Conservation (phyloP, 352 stramenopile species). For the Phytopythium kandeliae region DNA sequence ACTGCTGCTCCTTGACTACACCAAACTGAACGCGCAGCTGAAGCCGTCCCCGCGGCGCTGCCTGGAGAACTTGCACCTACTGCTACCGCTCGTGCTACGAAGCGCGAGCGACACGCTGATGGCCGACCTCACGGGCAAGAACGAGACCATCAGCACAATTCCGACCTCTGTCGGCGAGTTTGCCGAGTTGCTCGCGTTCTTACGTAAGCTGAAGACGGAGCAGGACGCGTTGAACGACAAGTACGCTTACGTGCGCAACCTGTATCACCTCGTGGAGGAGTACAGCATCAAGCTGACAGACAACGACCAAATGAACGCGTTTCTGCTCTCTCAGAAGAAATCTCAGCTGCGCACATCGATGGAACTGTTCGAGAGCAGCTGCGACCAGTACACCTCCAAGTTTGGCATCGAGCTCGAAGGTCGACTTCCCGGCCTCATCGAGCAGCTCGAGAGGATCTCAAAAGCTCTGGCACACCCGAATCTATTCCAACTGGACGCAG, state of each 20-base stretch:
- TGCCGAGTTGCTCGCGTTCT: constrained; percentile 46
- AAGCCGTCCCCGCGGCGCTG: constrained; percentile 67
- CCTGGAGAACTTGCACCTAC: constrained; percentile 41
- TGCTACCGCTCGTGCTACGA: constrained; percentile 57
- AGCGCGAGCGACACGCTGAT: constrained; percentile 55
- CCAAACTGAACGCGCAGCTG: constrained; percentile 44
- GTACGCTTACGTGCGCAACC: constrained; percentile 42
- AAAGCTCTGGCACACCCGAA: constrained; percentile 24
- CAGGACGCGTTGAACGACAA: constrained; percentile 49
- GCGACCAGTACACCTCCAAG: constrained; percentile 68
- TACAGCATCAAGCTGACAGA: constrained; percentile 63
- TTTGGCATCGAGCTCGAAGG: constrained; percentile 69
- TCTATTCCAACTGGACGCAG: constrained; percentile 46
- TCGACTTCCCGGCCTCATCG: constrained; percentile 35
- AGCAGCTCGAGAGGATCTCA: constrained; percentile 23
- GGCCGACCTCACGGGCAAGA: constrained; percentile 41
- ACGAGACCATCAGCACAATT: constrained; percentile 68
- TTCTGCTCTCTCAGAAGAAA: constrained; percentile 69
- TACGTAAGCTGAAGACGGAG: constrained; percentile 41
- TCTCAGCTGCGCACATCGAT: constrained; percentile 70
- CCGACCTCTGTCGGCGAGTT: constrained; percentile 69
- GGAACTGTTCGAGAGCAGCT: constrained; percentile 65
- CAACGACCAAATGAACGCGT: constrained; percentile 66
- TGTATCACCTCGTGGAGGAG: constrained; percentile 67
- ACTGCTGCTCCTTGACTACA: constrained; percentile 53